These are phyloP conservation scores for Acephala macrosclerotiorum DNA, from an alignment of 2,329 filamentous ascomycete species.

Conservation along the genomic window DNA sequence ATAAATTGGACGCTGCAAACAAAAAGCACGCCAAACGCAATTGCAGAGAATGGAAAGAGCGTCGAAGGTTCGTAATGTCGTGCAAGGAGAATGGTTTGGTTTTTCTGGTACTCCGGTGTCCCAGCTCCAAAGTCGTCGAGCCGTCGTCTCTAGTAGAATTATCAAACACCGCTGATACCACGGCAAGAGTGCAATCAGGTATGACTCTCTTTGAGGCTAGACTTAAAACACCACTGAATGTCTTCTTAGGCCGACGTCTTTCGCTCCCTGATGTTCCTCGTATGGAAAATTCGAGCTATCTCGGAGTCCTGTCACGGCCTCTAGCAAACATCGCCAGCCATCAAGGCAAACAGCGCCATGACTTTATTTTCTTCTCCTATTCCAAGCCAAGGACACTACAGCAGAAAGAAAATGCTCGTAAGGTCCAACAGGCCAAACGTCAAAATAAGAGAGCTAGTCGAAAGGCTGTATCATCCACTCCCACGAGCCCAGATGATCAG, in stretches of 20 bases:
- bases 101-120: neutral
- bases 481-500: too few species aligned
- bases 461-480: neutral
- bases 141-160: too few species aligned
- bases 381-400: neutral
- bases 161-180: neutral
- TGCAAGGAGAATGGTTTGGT: neutral
- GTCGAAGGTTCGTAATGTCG: neutral
- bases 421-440: neutral
- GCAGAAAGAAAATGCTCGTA: neutral
- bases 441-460: neutral
- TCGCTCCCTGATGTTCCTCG: too few species aligned
- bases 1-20: neutral
- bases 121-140: neutral
- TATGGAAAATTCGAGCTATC: too few species aligned
- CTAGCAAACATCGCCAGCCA: too few species aligned
- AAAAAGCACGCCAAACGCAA: neutral
- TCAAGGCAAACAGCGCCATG: too few species aligned
- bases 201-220: too few species aligned
- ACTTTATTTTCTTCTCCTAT: too few species aligned
- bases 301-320: too few species aligned
- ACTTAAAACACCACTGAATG: too few species aligned
- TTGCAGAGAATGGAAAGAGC: constrained; percentile 4
- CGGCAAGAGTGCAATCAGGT: too few species aligned
- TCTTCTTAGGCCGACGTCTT: too few species aligned